These are phyloP conservation scores for Aspergillus sp. DNA, from an alignment of 2,329 filamentous ascomycete species.

Conservation along the genomic window DNA sequence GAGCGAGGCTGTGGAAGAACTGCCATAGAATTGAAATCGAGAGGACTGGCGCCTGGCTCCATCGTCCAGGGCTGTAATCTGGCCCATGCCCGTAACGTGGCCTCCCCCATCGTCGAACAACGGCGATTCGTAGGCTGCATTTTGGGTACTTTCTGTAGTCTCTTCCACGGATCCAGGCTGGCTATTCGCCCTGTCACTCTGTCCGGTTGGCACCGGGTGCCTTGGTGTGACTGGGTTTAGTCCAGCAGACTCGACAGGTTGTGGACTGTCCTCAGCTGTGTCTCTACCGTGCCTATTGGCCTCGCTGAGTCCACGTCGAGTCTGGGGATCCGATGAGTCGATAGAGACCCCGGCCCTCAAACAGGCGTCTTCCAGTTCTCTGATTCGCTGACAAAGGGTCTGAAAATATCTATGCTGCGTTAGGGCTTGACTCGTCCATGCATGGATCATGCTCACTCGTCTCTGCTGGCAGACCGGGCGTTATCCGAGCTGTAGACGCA, in stretches of 20 bases:
- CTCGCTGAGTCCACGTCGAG: background rate
- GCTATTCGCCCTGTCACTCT: background rate
- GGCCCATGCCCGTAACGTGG: slow-evolving; percentile 5
- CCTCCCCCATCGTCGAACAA: slow-evolving; percentile 1
- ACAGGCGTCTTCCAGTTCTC: background rate
- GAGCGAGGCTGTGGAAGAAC: slow-evolving; percentile 5
- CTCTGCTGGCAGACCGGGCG: background rate
- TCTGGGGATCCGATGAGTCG: background rate
- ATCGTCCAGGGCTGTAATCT: background rate
- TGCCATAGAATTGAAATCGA: slow-evolving; percentile 7
- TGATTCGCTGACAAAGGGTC: slow-evolving; percentile 1
- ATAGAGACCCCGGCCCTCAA: background rate
- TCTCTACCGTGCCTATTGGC: too few species aligned
- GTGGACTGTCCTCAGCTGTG: background rate
- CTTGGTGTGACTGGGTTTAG: too few species aligned
- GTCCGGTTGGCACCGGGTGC: too few species aligned
- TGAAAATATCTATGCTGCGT: background rate
- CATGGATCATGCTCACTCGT: background rate
- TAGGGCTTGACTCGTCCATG: background rate
- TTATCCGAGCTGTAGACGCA: slow-evolving; percentile 4
- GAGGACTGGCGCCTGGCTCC: background rate
- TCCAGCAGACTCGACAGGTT: background rate
- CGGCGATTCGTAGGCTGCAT: background rate
- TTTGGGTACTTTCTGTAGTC: too few species aligned
- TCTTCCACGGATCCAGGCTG: background rate